A percentile compares a stretch with the other conserved stretches of the same genome.
These are phyloP conservation scores for Aaosphaeria pasadenensis DNA, from an alignment of 2,329 filamentous ascomycete genomes.

Conservation along the genomic window DNA sequence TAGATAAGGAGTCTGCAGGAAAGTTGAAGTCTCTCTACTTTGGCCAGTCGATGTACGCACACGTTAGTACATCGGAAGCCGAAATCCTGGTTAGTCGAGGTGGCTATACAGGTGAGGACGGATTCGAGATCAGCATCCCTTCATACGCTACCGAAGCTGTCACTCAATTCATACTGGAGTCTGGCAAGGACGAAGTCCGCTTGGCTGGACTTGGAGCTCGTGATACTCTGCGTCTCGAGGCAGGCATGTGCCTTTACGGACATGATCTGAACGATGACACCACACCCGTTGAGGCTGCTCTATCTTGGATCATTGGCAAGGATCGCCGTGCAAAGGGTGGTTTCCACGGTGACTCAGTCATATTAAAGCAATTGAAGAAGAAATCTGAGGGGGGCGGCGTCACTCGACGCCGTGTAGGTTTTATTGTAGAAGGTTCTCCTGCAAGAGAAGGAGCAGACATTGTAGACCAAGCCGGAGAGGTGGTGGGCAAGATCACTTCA, in stretches of 20 bases:
- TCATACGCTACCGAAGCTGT: constrained; percentile 62
- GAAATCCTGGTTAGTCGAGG: constrained; percentile 75
- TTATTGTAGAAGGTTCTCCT: constrained; percentile 80
- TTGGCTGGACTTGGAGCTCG: constrained; percentile 87
- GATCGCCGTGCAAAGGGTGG: constrained; percentile 65
- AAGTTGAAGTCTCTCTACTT: constrained; percentile 67
- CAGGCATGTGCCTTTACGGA: constrained; percentile 99
- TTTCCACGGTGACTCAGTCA: constrained; percentile 82
- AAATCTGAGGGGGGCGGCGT: constrained; percentile 71
- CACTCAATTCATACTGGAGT: constrained; percentile 66
- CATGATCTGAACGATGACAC: constrained; percentile 84
- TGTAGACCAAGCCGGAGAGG: constrained; percentile 60
- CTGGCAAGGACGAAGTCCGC: constrained; percentile 63
- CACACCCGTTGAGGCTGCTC: constrained; percentile 64
- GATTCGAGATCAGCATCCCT: constrained; percentile 91
- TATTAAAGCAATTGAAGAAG: constrained; percentile 73
- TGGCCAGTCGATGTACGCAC: constrained; percentile 67
- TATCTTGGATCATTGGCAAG: constrained; percentile 83
- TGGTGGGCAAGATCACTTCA: constrained; percentile 79
- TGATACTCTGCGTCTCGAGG: constrained; percentile 89
- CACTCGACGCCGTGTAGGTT: constrained; percentile 70
- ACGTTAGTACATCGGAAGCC: constrained; percentile 57
- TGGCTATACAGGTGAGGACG: constrained; percentile 97
- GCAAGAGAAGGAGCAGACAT: constrained; percentile 87
- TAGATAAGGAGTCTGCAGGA: constrained; percentile 50